These are phyloP conservation scores for Vigna hirtella DNA, from an alignment of 306 rosid genomes.

Conservation along the genomic window DNA sequence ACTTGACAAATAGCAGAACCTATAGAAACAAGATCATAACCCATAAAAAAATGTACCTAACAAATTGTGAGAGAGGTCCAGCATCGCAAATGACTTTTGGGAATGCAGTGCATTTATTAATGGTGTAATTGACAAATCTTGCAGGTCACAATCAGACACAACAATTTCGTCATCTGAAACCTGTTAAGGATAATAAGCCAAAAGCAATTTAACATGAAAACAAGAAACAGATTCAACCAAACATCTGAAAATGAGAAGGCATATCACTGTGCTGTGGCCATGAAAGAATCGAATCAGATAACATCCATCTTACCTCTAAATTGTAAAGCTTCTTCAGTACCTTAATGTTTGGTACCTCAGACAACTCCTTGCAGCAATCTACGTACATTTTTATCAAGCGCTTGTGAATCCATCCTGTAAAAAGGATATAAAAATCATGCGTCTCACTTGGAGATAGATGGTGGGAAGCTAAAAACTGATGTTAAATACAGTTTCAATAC, in stretches of 20 bases:
- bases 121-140: constrained; percentile 86
- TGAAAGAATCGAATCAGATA: constrained; percentile 6
- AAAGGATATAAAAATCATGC: constrained; percentile 23
- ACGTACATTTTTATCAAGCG: constrained; percentile 79
- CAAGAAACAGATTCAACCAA: constrained; percentile 22
- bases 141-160: constrained; percentile 87
- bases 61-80: constrained; percentile 91
- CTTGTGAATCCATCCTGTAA: constrained; percentile 85
- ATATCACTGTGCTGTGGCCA: constrained; percentile 6
- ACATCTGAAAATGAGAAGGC: constrained; percentile 29
- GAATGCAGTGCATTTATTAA: constrained; percentile 75
- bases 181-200: constrained; percentile 50
- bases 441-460: constrained; percentile 28
- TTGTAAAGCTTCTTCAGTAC: constrained; percentile 85
- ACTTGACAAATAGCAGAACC: constrained; percentile 30
- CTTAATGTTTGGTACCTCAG: constrained; percentile 76
- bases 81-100: constrained; percentile 76
- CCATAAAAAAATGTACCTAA: constrained; percentile 61
- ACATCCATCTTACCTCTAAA: constrained; percentile 70
- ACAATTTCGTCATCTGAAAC: constrained; percentile 87
- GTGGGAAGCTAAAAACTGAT: constrained; percentile 27
- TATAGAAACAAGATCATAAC: constrained; percentile 27
- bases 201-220: not conserved
- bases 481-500: constrained; percentile 34
- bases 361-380: constrained; percentile 74